These are phyloP conservation scores for Didymella arachidicola DNA, from an alignment of 2,329 filamentous ascomycete species.

Conservation along the genomic window DNA sequence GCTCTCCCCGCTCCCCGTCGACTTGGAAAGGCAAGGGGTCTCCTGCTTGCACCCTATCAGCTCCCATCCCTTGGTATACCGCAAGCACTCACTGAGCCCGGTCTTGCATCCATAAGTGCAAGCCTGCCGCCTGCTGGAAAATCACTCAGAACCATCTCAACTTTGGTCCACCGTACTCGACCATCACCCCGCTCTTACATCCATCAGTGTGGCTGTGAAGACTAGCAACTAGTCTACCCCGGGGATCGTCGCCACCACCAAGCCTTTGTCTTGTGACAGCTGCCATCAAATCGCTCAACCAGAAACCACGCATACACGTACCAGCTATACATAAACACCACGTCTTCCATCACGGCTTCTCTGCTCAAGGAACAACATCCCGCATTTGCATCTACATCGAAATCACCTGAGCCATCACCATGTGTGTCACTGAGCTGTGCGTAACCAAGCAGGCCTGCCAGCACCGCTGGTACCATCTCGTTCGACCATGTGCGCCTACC, in stretches of 20 bases:
- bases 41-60: constrained; percentile 36
- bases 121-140: constrained; percentile 23
- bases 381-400: constrained; percentile 35
- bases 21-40: constrained; percentile 27
- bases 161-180: constrained; percentile 14
- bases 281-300: constrained; percentile 12
- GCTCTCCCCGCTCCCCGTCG: constrained; percentile 26
- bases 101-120: constrained; percentile 32
- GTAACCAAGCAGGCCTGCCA: constrained; percentile 56
- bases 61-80: constrained; percentile 37
- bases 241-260: constrained; percentile 31
- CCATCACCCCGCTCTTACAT: constrained; percentile 19
- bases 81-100: constrained; percentile 16
- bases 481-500: constrained; percentile 53
- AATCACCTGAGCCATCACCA: constrained; percentile 42
- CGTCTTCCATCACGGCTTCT: constrained; percentile 37
- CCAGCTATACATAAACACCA: constrained; percentile 18
- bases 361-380: constrained; percentile 34
- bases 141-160: constrained; percentile 19
- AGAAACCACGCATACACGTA: constrained; percentile 15
- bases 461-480: constrained; percentile 60
- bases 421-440: constrained; percentile 61
- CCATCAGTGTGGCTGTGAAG: constrained; percentile 29
- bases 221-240: constrained; percentile 30
- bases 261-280: constrained; percentile 31